Percentiles rank a stretch among this genome's conserved stretches.
Conservation (phyloP, 176 grass and related monocot species). For the Raddia guianensis region DNA sequence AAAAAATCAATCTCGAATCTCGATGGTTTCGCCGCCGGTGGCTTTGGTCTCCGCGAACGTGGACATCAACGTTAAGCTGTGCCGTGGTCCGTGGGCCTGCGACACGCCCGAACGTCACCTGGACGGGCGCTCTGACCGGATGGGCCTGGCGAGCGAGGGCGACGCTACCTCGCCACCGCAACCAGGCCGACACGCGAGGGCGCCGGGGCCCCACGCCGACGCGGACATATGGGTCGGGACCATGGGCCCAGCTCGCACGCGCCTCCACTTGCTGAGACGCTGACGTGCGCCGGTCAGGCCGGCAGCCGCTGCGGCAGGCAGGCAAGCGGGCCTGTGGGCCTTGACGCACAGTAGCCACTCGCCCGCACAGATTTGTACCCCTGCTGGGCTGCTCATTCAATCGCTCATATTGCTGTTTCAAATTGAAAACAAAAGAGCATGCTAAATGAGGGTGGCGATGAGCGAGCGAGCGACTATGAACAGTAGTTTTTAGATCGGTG, state of each 20-base stretch:
- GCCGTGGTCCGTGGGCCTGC: constrained; percentile 32
- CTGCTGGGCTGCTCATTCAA: too few species aligned
- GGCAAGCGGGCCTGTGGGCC: not conserved
- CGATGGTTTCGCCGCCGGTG: not conserved
- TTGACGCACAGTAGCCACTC: not conserved
- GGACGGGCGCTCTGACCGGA: not conserved
- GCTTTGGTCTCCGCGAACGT: not conserved
- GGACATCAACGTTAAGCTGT: constrained; percentile 10
- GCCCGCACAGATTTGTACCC: not conserved
- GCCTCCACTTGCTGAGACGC: constrained; percentile 24
- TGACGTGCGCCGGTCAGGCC: constrained; percentile 34
- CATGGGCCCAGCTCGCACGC: not conserved
- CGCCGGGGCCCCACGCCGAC: not conserved
- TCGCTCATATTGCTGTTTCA: too few species aligned
- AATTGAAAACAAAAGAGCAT: too few species aligned
- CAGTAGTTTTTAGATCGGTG: too few species aligned
- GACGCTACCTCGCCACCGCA: not conserved
- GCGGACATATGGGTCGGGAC: constrained; percentile 23
- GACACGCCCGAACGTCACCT: constrained; percentile 28
- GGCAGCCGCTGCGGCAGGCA: not conserved
- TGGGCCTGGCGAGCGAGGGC: constrained; percentile 11
- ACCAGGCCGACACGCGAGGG: not conserved
- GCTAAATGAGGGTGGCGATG: too few species aligned
- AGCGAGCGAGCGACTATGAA: too few species aligned
- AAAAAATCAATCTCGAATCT: not conserved